Evolutionary conservation across 2,329 filamentous ascomycete species (phyloP).

Genomic region (Teratosphaeriaceae sp.): DNA sequence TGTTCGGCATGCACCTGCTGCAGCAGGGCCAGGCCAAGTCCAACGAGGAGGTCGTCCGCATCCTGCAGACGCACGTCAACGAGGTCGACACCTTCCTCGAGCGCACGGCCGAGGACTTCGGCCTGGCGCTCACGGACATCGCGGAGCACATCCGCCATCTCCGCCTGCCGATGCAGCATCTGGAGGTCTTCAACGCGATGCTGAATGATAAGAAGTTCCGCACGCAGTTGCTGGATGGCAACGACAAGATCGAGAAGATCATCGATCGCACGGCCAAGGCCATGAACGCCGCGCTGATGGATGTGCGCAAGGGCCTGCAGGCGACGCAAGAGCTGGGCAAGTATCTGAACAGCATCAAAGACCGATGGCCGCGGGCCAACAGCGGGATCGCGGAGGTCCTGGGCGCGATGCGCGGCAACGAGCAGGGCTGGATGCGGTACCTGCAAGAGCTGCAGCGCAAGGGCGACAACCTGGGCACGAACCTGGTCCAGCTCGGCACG

Average conservation of each 20-base stretch:
- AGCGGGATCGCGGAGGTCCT: constrained; percentile 66
- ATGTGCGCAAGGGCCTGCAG: constrained; percentile 70
- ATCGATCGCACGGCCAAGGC: constrained; percentile 69
- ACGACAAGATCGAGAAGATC: constrained; percentile 86
- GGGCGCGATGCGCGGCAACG: constrained; percentile 85
- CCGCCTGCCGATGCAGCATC: constrained; percentile 75
- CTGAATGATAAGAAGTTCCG: constrained; percentile 79
- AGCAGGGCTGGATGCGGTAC: constrained; percentile 81
- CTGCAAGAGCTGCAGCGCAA: constrained; percentile 70
- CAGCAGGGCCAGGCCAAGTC: constrained; percentile 82
- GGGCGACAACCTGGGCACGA: constrained; percentile 61
- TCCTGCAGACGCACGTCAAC: constrained; percentile 86
- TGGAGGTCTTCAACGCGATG: constrained; percentile 78
- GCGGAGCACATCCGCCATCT: constrained; percentile 72
- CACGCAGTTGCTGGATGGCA: constrained; percentile 73
- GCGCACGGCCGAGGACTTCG: constrained; percentile 76
- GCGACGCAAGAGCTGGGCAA: constrained; percentile 69
- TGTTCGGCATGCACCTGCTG: constrained; percentile 85
- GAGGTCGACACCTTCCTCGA: constrained; percentile 90
- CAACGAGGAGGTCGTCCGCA: constrained; percentile 78
- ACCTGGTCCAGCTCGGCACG: constrained; percentile 64
- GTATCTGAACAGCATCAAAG: constrained; percentile 60
- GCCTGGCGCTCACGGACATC: constrained; percentile 71
- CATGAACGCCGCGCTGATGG: constrained; percentile 70
- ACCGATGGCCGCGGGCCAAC: constrained; percentile 49